Evolutionary conservation across 495 filamentous ascomycete species (phyloP).

Genomic region (Neurospora africana): DNA sequence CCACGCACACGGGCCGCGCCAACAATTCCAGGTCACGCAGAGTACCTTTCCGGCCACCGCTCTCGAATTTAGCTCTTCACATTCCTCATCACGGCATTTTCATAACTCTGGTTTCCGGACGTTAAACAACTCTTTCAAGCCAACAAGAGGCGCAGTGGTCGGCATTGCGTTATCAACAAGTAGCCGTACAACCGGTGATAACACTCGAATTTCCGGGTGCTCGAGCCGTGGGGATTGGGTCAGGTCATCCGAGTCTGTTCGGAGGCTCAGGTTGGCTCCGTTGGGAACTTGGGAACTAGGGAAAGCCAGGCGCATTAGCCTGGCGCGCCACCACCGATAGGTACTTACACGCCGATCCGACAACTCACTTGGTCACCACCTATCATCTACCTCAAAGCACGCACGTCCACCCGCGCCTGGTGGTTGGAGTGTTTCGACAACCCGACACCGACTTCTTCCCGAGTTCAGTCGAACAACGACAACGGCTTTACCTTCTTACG

Average conservation of each 20-base stretch:
- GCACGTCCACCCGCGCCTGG: neutral
- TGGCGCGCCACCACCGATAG: neutral
- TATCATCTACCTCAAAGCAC: neutral
- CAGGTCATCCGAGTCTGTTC: neutral
- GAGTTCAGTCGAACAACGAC: neutral
- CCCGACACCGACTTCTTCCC: neutral
- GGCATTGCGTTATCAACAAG: neutral
- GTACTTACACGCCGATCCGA: neutral
- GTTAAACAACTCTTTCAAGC: neutral
- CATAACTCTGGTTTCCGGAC: neutral
- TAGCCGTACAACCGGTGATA: neutral
- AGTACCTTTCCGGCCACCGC: neutral
- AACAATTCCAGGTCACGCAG: neutral
- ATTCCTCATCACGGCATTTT: neutral
- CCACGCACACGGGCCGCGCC: neutral
- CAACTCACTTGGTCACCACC: neutral
- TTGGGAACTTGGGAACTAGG: neutral
- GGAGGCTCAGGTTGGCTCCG: neutral
- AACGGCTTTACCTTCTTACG: neutral
- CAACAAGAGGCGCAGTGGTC: neutral
- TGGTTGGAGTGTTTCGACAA: neutral
- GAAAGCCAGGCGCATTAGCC: neutral
- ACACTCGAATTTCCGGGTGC: neutral
- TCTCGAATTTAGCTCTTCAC: neutral
- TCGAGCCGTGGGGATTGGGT: neutral